These are phyloP conservation scores for Cladophialophora yegresii DNA, from an alignment of 2,329 filamentous ascomycete genomes.

Conservation along the genomic window DNA sequence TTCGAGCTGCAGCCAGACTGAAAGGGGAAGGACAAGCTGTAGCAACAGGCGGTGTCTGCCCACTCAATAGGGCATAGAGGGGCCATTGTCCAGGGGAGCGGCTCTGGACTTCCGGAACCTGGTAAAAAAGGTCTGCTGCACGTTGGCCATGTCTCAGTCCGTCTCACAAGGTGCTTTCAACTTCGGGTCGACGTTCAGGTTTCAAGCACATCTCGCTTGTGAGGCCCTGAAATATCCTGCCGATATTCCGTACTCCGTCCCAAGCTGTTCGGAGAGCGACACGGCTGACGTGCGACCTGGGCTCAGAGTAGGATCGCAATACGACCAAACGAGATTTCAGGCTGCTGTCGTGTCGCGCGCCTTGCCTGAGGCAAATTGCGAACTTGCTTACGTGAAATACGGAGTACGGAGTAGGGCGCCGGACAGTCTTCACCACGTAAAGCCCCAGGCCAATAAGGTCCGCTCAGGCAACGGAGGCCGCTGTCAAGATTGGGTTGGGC, in stretches of 20 bases:
- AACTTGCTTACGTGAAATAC: background rate
- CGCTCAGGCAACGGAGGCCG: background rate
- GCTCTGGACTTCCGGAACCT: constrained; percentile 1
- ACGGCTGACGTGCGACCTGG: background rate
- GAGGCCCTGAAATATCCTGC: background rate
- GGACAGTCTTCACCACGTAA: background rate
- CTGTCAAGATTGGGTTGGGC: background rate
- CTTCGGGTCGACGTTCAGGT: background rate
- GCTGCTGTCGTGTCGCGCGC: constrained; percentile 4
- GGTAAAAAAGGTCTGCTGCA: constrained; percentile 1
- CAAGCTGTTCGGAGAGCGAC: background rate
- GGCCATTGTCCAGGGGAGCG: constrained; percentile 6
- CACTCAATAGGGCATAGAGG: background rate
- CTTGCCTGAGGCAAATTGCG: constrained; percentile 1
- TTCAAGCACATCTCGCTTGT: constrained; percentile 10
- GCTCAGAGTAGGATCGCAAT: background rate
- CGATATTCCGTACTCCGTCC: background rate
- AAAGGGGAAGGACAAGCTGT: background rate
- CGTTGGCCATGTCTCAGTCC: constrained; percentile 15
- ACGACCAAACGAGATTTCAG: constrained; percentile 10
- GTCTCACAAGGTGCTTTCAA: background rate
- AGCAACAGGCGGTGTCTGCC: background rate
- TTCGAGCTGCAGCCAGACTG: constrained; percentile 4
- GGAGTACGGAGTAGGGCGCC: too few relatives aligned
- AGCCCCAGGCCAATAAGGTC: background rate